Percentiles rank a stretch among this genome's conserved stretches.
phyloP scores from a whole-genome alignment of 2,329 filamentous ascomycete genomes.

The Pseudopithomyces maydicus region DNA sequence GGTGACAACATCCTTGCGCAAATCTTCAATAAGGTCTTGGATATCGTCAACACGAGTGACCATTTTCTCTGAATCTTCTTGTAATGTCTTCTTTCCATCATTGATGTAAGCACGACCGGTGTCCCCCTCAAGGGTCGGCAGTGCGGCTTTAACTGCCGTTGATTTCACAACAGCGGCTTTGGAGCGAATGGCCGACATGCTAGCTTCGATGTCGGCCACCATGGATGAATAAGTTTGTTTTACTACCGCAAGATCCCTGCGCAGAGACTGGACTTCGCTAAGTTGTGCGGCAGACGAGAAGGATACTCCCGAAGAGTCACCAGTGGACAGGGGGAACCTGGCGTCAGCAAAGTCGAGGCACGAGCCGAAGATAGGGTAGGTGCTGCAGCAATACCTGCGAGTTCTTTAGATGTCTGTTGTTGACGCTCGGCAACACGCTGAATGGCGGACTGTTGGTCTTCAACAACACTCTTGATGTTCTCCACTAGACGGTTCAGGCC shows the following conservation, averaged over 20 bases:
- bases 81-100: constrained; percentile 83
- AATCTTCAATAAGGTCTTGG: constrained; percentile 95
- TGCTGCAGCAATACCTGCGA: constrained; percentile 68
- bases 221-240: constrained; percentile 94
- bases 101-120: constrained; percentile 86
- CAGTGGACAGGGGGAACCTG: constrained; percentile 32
- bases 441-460: constrained; percentile 80
- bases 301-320: constrained; percentile 26
- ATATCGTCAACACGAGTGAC: constrained; percentile 93
- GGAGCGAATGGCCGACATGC: constrained; percentile 80
- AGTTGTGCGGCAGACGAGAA: constrained; percentile 64
- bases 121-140: constrained; percentile 75
- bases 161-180: constrained; percentile 84
- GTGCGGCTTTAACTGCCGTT: constrained; percentile 69
- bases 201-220: constrained; percentile 83
- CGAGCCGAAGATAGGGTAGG: constrained; percentile 40
- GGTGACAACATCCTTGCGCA: constrained; percentile 94
- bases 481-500: constrained; percentile 83
- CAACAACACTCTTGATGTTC: constrained; percentile 80
- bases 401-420: constrained; percentile 84
- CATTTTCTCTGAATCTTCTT: constrained; percentile 84
- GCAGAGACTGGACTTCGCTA: constrained; percentile 78
- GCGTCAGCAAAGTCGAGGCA: constrained; percentile 40
- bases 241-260: constrained; percentile 86
- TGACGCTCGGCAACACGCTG: constrained; percentile 90